phyloP scores from a whole-genome alignment of 495 filamentous ascomycete genomes.

The Symbiotaphrina buchneri region DNA sequence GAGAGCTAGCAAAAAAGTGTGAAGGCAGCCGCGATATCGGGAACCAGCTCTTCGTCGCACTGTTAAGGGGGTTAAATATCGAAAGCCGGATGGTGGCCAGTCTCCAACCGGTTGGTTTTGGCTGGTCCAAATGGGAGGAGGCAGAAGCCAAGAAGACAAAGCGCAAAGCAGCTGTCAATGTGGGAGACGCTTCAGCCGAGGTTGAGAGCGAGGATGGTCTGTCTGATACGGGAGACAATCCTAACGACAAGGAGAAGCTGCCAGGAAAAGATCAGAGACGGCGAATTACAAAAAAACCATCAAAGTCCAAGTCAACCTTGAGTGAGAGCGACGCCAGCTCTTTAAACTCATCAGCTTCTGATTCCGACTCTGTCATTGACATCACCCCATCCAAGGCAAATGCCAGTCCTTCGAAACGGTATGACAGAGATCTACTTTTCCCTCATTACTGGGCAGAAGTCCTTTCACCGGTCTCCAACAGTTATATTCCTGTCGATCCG shows the following conservation, averaged over 20 bases:
- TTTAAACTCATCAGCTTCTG: no score
- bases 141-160: constrained; percentile 15
- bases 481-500: constrained; percentile 57
- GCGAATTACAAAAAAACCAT: no score
- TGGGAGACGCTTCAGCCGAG: constrained; percentile 3
- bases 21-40: constrained; percentile 74
- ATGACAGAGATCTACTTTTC: constrained; percentile 54
- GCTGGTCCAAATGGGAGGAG: constrained; percentile 73
- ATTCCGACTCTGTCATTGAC: no score
- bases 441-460: constrained; percentile 92
- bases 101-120: constrained; percentile 76
- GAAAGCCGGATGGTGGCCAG: constrained; percentile 65
- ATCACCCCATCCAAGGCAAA: no score
- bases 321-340: no score
- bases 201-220: constrained; percentile 3
- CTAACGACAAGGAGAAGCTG: constrained; percentile 3
- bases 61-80: constrained; percentile 63
- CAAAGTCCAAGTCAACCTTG: no score
- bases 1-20: constrained; percentile 41
- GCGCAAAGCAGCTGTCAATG: constrained; percentile 2
- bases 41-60: constrained; percentile 72
- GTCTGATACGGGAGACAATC: background rate
- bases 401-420: no score
- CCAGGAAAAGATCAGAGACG: constrained; percentile 3
- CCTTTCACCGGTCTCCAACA: constrained; percentile 54